phyloP scores from a whole-genome alignment of 2,329 filamentous ascomycete species.

The Drechslerella stenobrocha region DNA sequence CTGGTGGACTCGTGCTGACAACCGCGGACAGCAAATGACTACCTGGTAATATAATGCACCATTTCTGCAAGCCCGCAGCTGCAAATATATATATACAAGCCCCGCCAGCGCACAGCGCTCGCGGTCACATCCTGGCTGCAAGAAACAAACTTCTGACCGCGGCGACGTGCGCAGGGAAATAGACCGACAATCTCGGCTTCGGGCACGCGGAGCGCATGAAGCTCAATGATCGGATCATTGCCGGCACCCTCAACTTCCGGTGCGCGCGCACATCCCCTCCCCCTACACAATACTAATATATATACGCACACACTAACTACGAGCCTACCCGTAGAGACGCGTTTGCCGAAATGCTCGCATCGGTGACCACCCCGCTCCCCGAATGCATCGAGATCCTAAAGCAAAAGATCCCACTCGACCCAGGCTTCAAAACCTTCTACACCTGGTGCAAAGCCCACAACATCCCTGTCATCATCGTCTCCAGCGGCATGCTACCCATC shows the following conservation, averaged over 20 bases:
- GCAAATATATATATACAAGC: no score
- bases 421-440: conserved; percentile 84
- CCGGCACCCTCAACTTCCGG: conserved; percentile 72
- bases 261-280: conserved; percentile 53
- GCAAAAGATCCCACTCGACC: conserved; percentile 84
- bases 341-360: conserved; percentile 91
- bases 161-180: background rate
- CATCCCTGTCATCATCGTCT: conserved; percentile 88
- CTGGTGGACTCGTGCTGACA: background rate
- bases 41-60: conserved; percentile 29
- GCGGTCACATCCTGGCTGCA: background rate
- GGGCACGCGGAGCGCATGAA: conserved; percentile 70
- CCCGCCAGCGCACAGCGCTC: no score
- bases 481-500: conserved; percentile 88
- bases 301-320: conserved; percentile 6
- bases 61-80: no score
- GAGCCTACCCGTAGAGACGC: conserved; percentile 63
- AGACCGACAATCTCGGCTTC: conserved; percentile 88
- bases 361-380: conserved; percentile 75
- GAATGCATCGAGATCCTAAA: conserved; percentile 78
- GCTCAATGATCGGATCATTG: conserved; percentile 76
- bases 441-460: conserved; percentile 78
- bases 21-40: conserved; percentile 32
- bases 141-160: background rate
- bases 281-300: conserved; percentile 12